phyloP scores from a whole-genome alignment of 1,139 yeast species.

The Ogataea hybrid region DNA sequence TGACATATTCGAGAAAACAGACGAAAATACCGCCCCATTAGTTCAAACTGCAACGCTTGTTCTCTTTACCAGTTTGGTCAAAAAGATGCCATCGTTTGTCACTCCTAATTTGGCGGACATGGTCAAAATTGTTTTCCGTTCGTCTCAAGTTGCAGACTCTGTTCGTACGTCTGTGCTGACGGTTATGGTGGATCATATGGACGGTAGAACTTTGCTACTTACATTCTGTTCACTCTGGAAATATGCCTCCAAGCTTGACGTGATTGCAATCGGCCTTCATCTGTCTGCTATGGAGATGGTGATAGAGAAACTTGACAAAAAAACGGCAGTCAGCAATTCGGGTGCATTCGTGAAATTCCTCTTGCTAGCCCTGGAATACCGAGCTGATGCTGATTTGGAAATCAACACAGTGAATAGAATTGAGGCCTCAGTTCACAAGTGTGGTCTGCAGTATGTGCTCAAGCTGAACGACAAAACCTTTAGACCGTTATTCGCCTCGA shows the following conservation, averaged over 20 bases:
- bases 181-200: conserved; percentile 66
- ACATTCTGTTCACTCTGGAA: conserved; percentile 66
- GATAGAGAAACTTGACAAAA: conserved; percentile 68
- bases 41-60: conserved; percentile 67
- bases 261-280: conserved; percentile 63
- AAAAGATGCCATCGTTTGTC: conserved; percentile 85
- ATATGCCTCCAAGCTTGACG: conserved; percentile 41
- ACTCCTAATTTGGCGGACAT: conserved; percentile 65
- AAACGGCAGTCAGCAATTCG: conserved; percentile 68
- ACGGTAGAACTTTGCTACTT: conserved; percentile 58
- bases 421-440: conserved; percentile 70
- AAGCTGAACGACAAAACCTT: conserved; percentile 91
- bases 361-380: conserved; percentile 67
- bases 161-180: conserved; percentile 67
- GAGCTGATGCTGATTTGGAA: conserved; percentile 57
- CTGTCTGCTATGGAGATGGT: conserved; percentile 63
- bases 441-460: conserved; percentile 78
- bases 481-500: conserved; percentile 84
- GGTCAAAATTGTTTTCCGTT: conserved; percentile 53
- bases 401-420: conserved; percentile 75
- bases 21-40: conserved; percentile 35
- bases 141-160: conserved; percentile 54
- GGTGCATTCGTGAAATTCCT: conserved; percentile 70
- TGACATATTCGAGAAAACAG: conserved; percentile 49
- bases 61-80: conserved; percentile 70